phyloP scores from a whole-genome alignment of 805 yeast species.

The Sugiyamaella marilandica region DNA sequence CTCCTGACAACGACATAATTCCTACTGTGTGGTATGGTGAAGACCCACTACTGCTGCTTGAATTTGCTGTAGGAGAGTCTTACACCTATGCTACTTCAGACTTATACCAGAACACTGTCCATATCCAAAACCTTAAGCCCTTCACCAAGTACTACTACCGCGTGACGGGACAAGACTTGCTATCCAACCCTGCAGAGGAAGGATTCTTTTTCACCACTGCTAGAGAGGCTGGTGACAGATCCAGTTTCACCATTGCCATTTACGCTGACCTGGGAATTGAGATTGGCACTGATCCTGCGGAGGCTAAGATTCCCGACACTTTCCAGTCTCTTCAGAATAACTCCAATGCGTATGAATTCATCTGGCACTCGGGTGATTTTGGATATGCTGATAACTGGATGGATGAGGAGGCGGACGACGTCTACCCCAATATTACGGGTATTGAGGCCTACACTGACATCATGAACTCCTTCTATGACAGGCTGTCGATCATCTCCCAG shows the following conservation, averaged over 20 bases:
- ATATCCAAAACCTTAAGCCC: slow-evolving; percentile 22
- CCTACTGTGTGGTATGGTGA: slow-evolving; percentile 27
- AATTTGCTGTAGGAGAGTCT: slow-evolving; percentile 9
- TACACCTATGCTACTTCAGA: slow-evolving; percentile 23
- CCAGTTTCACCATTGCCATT: slow-evolving; percentile 13
- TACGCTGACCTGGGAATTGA: slow-evolving; percentile 16
- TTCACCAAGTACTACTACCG: slow-evolving; percentile 27
- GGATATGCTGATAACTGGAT: slow-evolving; percentile 34
- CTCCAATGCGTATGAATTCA: slow-evolving; percentile 20
- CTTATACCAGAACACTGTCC: slow-evolving; percentile 23
- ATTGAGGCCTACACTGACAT: slow-evolving; percentile 13
- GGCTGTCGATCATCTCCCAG: slow-evolving; percentile 10
- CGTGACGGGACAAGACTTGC: slow-evolving; percentile 15
- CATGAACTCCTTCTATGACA: slow-evolving; percentile 14
- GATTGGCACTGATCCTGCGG: slow-evolving; percentile 1
- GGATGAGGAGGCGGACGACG: slow-evolving; percentile 14
- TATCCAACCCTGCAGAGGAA: slow-evolving; percentile 6
- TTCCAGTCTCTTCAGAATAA: slow-evolving; percentile 17
- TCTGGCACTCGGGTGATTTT: slow-evolving; percentile 30
- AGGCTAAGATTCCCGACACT: slow-evolving; percentile 10
- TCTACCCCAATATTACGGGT: slow-evolving; percentile 5
- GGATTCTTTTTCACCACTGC: slow-evolving; percentile 19
- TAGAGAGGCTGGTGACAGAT: slow-evolving; percentile 11
- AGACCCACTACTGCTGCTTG: slow-evolving; percentile 10
- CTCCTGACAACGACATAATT: slow-evolving; percentile 16